Evolutionary conservation across 805 yeast genomes (phyloP).

Genomic region (Candida wancherniae): DNA sequence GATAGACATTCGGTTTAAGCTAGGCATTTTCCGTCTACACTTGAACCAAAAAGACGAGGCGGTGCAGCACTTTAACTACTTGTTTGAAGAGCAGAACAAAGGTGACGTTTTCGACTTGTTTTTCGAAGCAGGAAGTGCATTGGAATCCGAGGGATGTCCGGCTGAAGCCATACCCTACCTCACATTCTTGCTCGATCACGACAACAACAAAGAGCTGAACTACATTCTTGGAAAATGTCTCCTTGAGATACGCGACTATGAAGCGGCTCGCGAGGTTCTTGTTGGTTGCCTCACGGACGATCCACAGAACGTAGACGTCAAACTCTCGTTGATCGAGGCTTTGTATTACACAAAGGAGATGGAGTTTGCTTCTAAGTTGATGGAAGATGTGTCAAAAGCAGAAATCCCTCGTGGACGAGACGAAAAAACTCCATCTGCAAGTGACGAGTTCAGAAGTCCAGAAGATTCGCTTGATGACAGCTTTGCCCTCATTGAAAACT

Average conservation of each 20-base stretch:
- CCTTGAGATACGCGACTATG: conserved; percentile 65
- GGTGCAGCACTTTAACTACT: conserved; percentile 55
- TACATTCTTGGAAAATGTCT: conserved; percentile 71
- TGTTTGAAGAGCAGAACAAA: conserved; percentile 49
- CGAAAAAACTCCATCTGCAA: conserved; percentile 21
- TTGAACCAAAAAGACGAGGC: conserved; percentile 67
- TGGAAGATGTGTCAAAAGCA: conserved; percentile 48
- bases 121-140: conserved; percentile 67
- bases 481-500: conserved; percentile 15
- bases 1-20: conserved; percentile 78
- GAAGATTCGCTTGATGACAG: conserved; percentile 15
- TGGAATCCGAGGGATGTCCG: conserved; percentile 64
- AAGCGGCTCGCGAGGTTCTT: conserved; percentile 58
- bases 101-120: conserved; percentile 68
- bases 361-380: conserved; percentile 49
- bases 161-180: conserved; percentile 74
- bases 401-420: conserved; percentile 10
- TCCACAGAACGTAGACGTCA: conserved; percentile 65
- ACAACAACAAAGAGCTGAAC: conserved; percentile 45
- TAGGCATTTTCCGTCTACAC: conserved; percentile 70
- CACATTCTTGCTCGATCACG: conserved; percentile 25
- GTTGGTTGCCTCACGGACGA: conserved; percentile 48
- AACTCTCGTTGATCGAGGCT: conserved; percentile 78
- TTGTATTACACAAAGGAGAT: conserved; percentile 61
- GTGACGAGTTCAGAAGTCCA: too few species aligned